phyloP scores from a whole-genome alignment of 345 rosid genomes.

The Hibiscus syriacus region DNA sequence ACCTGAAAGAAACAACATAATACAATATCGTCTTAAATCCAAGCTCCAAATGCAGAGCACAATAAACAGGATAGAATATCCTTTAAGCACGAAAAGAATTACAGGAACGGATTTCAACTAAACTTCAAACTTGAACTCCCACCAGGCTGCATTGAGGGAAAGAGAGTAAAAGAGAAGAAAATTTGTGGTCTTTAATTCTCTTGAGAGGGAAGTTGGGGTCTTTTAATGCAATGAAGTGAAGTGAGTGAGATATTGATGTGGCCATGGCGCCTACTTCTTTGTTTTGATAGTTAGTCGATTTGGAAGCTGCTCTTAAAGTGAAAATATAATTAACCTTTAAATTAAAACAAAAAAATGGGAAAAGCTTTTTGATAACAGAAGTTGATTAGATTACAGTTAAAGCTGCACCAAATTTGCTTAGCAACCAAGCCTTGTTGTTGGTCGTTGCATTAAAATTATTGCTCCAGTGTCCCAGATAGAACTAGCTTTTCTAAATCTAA shows the following conservation, averaged over 20 bases:
- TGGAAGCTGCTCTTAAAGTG: background rate
- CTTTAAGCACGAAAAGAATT: too few species aligned
- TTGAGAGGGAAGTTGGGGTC: background rate
- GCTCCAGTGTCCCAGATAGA: slow-evolving; percentile 1
- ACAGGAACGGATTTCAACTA: background rate
- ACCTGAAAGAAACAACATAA: slow-evolving; percentile 9
- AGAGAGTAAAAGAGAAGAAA: slow-evolving; percentile 11
- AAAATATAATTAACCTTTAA: slow-evolving; percentile 21
- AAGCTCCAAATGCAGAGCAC: background rate
- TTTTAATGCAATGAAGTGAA: background rate
- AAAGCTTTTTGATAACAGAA: slow-evolving; percentile 13
- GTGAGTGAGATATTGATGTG: slow-evolving; percentile 7
- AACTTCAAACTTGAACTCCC: too few species aligned
- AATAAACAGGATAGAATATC: too few species aligned
- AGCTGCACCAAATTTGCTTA: slow-evolving; percentile 17
- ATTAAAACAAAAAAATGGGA: slow-evolving; percentile 26
- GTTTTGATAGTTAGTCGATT: slow-evolving; percentile 7
- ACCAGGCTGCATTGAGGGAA: too few species aligned
- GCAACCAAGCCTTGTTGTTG: slow-evolving; percentile 1
- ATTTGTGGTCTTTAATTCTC: background rate
- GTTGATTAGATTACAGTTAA: slow-evolving; percentile 17
- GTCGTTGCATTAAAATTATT: background rate
- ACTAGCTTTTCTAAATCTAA: slow-evolving; percentile 6
- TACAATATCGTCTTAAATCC: background rate
- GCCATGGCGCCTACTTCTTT: slow-evolving; percentile 26